phyloP scores from a whole-genome alignment of 73 alveolate genomes.

The Blepharisma stoltei region DNA sequence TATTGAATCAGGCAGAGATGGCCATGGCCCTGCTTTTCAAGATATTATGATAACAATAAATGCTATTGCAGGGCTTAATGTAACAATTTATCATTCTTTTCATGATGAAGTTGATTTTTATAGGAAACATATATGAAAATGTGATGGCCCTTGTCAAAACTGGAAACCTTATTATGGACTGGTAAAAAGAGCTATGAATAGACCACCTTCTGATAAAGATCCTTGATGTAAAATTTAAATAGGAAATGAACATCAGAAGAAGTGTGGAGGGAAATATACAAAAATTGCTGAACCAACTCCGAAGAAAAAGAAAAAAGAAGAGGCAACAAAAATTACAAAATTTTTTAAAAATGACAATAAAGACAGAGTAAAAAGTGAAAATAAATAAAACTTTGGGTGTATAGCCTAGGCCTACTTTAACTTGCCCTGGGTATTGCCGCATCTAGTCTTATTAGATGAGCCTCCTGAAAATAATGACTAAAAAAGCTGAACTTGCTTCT shows the following conservation, averaged over 20 bases:
- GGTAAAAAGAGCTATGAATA: conserved; percentile 67
- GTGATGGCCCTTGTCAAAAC: conserved; percentile 76
- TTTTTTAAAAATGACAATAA: too few relatives aligned
- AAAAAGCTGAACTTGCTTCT: too few relatives aligned
- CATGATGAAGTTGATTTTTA: conserved; percentile 78
- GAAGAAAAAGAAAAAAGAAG: neutral
- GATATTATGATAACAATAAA: conserved; percentile 60
- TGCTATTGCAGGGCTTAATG: conserved; percentile 58
- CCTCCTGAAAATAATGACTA: too few relatives aligned
- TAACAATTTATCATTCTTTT: conserved; percentile 73
- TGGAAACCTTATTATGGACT: conserved; percentile 79
- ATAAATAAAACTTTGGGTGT: too few relatives aligned
- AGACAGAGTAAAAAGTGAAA: too few relatives aligned
- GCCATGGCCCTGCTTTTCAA: conserved; percentile 80
- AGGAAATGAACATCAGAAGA: conserved; percentile 49
- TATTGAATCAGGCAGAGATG: conserved; percentile 38
- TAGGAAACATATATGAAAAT: conserved; percentile 76
- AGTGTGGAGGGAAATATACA: conserved; percentile 71
- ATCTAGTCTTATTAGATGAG: too few relatives aligned
- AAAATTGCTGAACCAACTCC: conserved; percentile 69
- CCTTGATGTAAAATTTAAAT: conserved; percentile 34
- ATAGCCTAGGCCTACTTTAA: too few relatives aligned
- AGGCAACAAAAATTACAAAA: too few relatives aligned
- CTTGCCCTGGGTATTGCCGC: too few relatives aligned
- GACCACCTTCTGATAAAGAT: conserved; percentile 51